Base-by-base conservation (phyloP, 1,284 basidiomycete species). In the Trametes hirsuta region DNA sequence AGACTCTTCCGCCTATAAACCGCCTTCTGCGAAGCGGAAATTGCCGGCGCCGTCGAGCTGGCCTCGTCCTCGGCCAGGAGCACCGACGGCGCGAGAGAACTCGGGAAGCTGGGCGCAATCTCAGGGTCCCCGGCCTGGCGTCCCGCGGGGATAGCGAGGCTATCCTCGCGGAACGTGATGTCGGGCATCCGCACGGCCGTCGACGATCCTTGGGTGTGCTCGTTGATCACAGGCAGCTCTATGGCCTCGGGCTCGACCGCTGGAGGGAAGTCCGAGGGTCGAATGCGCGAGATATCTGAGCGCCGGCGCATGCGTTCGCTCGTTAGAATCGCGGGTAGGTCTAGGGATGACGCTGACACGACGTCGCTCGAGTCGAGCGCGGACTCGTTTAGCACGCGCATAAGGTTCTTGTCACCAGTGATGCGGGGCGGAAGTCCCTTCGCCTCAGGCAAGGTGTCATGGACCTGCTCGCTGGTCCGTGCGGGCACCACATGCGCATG, bases 271-370 rank as follows among this genome's bases (percentile, higher is more conserved):
- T 40, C 39, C 6, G 45, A 6, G 10, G 56, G 61, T 8, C 55
- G 55, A 14, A 60, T 45, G 24, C 62, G 64, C 15, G 65, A 55
- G 37, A 68, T 55, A 52, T 68, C 67, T 11, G 67, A 68, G 37
- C 65, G 64, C 8, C 67, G 63, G 18, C 67, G 63, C 4, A 68
- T 55, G 34, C 63, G 60, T 10, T 58, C 61, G 56, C 63, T 62
- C 8, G 49, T 55, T 8, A 54, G 46, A 5, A 49, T 25, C 4
- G 51, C n/a, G 49, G 61, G 52, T 36, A 64, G 24, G 44, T 59
- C 45, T 18, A 61, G 51, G 21, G 64, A 55, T 30, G 55, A 41
- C 51, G 62, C 59, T 21, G 55, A 36, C 25, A 45, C 53, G 18
- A 46, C 42, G 25, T 63, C 57, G 21, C 6, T 30, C n/a, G 57